Evolutionary conservation across 169 alveolate genomes (phyloP).

Genomic region (Plasmodium falciparum): DNA sequence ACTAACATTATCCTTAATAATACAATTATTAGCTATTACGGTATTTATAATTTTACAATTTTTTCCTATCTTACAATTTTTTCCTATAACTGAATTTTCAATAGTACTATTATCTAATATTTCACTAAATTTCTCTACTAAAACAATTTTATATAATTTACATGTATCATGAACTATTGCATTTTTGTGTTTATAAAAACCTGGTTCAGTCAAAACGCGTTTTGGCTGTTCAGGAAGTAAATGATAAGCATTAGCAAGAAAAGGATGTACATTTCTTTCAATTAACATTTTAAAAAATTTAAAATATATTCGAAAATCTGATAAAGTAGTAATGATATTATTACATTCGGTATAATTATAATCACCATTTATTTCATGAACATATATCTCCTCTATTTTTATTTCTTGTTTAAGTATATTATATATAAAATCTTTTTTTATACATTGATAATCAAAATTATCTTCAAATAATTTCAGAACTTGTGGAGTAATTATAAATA

Average conservation of each 20-base stretch:
- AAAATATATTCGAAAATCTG: slow-evolving; percentile 64
- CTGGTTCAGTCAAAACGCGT: slow-evolving; percentile 27
- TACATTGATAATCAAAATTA: slow-evolving; percentile 74
- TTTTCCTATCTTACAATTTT: slow-evolving; percentile 75
- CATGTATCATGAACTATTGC: slow-evolving; percentile 37
- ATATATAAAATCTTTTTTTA: slow-evolving; percentile 60
- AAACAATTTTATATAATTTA: slow-evolving; percentile 42
- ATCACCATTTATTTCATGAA: slow-evolving; percentile 52
- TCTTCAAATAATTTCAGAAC: slow-evolving; percentile 67
- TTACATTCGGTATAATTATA: slow-evolving; percentile 68
- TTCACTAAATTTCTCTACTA: slow-evolving; percentile 34
- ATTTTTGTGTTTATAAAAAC: slow-evolving; percentile 52
- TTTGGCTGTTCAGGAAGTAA: slow-evolving; percentile 62
- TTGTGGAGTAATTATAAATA: slow-evolving; percentile 72
- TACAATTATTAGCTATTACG: slow-evolving; percentile 46
- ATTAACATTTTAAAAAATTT: slow-evolving; percentile 62
- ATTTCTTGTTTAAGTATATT: slow-evolving; percentile 73
- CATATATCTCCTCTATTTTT: slow-evolving; percentile 71
- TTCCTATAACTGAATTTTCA: slow-evolving; percentile 70
- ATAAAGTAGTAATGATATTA: slow-evolving; percentile 59
- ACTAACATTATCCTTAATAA: slow-evolving; percentile 36
- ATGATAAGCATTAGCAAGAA: slow-evolving; percentile 42
- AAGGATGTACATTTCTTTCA: slow-evolving; percentile 74
- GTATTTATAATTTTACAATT: slow-evolving; percentile 57
- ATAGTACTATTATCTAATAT: slow-evolving; percentile 33